Conservation (phyloP, 441 rosid species). For the Populus hybrid region DNA sequence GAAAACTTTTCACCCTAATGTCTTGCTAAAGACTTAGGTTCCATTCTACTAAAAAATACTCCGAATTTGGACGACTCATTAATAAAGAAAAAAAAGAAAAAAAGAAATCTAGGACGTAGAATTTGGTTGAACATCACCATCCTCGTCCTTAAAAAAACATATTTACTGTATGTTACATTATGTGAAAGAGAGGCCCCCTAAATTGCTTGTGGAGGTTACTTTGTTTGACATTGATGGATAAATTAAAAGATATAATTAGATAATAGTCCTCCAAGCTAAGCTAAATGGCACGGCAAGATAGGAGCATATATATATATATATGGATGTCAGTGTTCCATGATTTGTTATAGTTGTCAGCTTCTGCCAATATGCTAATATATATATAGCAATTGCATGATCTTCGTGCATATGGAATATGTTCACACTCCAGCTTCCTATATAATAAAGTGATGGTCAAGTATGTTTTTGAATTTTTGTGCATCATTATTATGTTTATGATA, state of each 20-base stretch:
- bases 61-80: not conserved
- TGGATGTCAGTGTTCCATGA: constrained; percentile 1
- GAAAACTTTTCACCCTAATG: not conserved
- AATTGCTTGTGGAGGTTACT: constrained; percentile 6
- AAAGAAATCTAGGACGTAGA: constrained; percentile 2
- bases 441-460: too few species aligned
- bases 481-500: too few species aligned
- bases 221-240: constrained; percentile 5
- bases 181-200: not conserved
- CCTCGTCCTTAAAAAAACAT: constrained; percentile 1
- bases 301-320: not conserved
- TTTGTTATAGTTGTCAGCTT: not conserved
- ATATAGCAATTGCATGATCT: too few species aligned
- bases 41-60: constrained; percentile 1
- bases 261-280: not conserved
- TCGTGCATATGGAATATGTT: too few species aligned
- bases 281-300: constrained; percentile 24
- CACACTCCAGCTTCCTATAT: too few species aligned
- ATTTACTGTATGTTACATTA: not conserved
- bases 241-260: not conserved
- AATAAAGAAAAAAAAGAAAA: not conserved
- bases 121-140: constrained; percentile 20
- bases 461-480: too few species aligned
- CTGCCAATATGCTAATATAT: not conserved
- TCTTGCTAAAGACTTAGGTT: not conserved